Conservation (phyloP, 805 yeast genomes). For the Monosporozyma aerobia region DNA sequence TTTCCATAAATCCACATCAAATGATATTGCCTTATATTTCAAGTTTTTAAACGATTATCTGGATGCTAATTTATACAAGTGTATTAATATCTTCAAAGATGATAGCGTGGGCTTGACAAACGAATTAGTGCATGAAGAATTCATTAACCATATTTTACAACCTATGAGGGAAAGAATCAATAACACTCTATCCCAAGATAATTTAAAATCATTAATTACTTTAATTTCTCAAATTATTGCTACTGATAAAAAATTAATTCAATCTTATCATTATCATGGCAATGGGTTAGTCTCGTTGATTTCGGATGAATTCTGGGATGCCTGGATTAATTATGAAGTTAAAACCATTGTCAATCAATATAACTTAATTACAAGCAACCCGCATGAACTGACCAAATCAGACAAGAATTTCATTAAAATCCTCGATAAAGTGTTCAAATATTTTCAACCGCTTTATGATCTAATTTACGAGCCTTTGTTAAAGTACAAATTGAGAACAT, state of each 20-base stretch:
- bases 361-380: slow-evolving; percentile 32
- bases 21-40: slow-evolving; percentile 46
- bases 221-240: slow-evolving; percentile 34
- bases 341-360: slow-evolving; percentile 38
- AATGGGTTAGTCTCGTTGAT: slow-evolving; percentile 27
- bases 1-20: slow-evolving; percentile 35
- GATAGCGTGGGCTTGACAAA: slow-evolving; percentile 17
- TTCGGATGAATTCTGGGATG: slow-evolving; percentile 28
- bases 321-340: slow-evolving; percentile 42
- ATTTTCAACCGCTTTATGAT: slow-evolving; percentile 32
- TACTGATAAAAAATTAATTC: slow-evolving; percentile 31
- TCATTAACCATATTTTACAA: slow-evolving; percentile 29
- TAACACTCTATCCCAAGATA: slow-evolving; percentile 30
- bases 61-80: slow-evolving; percentile 31
- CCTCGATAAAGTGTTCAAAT: slow-evolving; percentile 35
- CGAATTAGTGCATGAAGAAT: slow-evolving; percentile 32
- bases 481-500: slow-evolving; percentile 19
- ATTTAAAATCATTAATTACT: slow-evolving; percentile 31
- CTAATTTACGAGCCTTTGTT: slow-evolving; percentile 13
- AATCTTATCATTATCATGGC: slow-evolving; percentile 36
- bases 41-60: slow-evolving; percentile 41
- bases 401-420: slow-evolving; percentile 36
- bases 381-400: slow-evolving; percentile 14
- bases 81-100: slow-evolving; percentile 36
- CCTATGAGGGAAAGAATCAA: slow-evolving; percentile 39